Evolutionary conservation across 495 filamentous ascomycete genomes (phyloP), one percentile per base, ranked within the genome.

Genomic region (Penicillium psychrofluorescens): DNA sequence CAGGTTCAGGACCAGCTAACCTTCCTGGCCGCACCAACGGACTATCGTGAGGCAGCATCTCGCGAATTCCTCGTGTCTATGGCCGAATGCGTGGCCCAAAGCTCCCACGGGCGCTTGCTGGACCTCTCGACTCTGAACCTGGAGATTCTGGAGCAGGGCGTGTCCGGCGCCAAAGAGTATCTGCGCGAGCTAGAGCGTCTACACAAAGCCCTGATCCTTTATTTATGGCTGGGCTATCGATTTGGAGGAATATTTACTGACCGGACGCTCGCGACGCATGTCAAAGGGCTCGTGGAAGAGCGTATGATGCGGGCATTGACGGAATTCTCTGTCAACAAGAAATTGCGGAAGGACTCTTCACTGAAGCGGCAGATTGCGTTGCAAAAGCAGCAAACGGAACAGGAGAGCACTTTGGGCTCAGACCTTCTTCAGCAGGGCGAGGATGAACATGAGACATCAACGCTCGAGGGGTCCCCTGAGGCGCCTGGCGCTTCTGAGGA

Each of bases 171-270:
- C 40, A 73, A 64, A 38, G 56, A 69, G 0, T 85, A 86, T 42
- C 59, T 97, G 49, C 54, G 62, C 27, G 58, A 70, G 7, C 63
- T 95, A 36, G 94, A 97, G 63, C 54, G 50, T 12, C 66, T 97
- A 15, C 94, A 98, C 65, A 88, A 86, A 56, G 69, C 78, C 11
- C 63, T 97, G 29, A 84, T 91, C 13, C 62, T 91, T 13, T 98
- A 95, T 53, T 70, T 90, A 7, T 98, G 92, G 92, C 71, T 97
- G 12, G 79, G 78, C 45, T 85, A 74, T 50, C 71, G 80, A 5
- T 83, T 83, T 49, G 58, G 82, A 9, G 88, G 90, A 40, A 75
- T 95, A 9, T 95, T 97, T 59, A 76, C 74, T 9, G 86, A 84
- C 48, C 79, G 89, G 48, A 71, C 71, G 27, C 76, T 95, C 15